Percentiles rank a stretch among this genome's conserved stretches.
Evolutionary conservation across 495 filamentous ascomycete species (phyloP).

Genomic region (Aspergillus saccharolyticus): DNA sequence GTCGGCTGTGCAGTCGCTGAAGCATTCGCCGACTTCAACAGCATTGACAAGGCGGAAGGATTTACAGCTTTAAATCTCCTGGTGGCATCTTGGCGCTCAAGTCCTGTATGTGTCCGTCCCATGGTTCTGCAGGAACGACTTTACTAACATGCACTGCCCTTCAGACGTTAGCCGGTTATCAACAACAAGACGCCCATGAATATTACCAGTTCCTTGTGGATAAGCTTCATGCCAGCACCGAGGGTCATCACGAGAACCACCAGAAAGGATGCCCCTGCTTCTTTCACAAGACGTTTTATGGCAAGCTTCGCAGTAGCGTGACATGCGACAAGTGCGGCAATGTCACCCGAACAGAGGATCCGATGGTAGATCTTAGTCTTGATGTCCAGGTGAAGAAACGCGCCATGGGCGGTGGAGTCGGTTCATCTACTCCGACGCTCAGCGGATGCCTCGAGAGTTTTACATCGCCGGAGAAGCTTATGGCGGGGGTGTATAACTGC

Average conservation of each 20-base stretch:
- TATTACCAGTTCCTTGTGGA: conserved; percentile 91
- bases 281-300: conserved; percentile 84
- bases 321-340: conserved; percentile 81
- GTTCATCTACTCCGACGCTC: conserved; percentile 51
- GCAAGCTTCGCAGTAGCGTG: conserved; percentile 77
- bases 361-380: conserved; percentile 80
- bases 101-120: conserved; percentile 39
- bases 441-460: conserved; percentile 79
- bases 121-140: neutral
- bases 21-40: conserved; percentile 87
- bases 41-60: conserved; percentile 70
- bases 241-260: conserved; percentile 43
- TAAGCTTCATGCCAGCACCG: conserved; percentile 59
- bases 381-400: conserved; percentile 61
- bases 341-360: conserved; percentile 71
- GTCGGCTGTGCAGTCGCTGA: conserved; percentile 85
- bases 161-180: conserved; percentile 79
- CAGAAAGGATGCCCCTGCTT: conserved; percentile 72
- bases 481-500: conserved; percentile 77
- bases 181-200: conserved; percentile 92
- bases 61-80: conserved; percentile 81
- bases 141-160: conserved; percentile 25
- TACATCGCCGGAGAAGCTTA: conserved; percentile 61
- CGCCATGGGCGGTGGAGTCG: conserved; percentile 38
- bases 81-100: conserved; percentile 70